phyloP scores from a whole-genome alignment of 345 rosid species.

The Eucalyptus microcorys region DNA sequence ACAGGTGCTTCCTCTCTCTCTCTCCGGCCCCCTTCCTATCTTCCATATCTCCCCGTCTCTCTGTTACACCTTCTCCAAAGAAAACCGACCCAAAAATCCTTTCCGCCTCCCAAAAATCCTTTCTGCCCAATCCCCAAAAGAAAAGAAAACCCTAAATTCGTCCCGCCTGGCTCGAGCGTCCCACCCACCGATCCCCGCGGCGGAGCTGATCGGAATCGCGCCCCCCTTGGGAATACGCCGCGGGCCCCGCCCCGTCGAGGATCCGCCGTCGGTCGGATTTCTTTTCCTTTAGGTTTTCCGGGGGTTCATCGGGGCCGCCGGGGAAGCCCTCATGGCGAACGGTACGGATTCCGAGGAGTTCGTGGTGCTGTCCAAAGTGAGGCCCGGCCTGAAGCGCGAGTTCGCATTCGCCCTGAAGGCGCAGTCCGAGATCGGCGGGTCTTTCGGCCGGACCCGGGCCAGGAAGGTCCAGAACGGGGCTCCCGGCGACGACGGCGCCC shows the following conservation, averaged over 20 bases:
- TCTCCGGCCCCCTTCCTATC: not conserved
- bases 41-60: not conserved
- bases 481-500: not conserved
- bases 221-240: not conserved
- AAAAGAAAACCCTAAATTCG: slow-evolving; percentile 7
- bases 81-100: not conserved
- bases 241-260: not conserved
- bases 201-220: not conserved
- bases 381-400: slow-evolving; percentile 79
- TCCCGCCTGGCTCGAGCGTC: not conserved
- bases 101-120: not conserved
- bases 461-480: slow-evolving; percentile 6
- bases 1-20: not conserved
- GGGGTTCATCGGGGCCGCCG: not conserved
- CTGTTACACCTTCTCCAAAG: not conserved
- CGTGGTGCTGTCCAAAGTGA: slow-evolving; percentile 40
- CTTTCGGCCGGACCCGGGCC: slow-evolving; percentile 68
- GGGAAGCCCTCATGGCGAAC: slow-evolving; percentile 27
- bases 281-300: not conserved
- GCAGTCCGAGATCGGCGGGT: slow-evolving; percentile 75
- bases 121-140: not conserved
- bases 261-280: not conserved
- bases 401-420: slow-evolving; percentile 70
- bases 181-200: not conserved
- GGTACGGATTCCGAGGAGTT: slow-evolving; percentile 40